Evolutionary conservation across 208 protist species (phyloP), one percentile per base, ranked within the genome.

Genomic region (Tetramitus jugosus): DNA sequence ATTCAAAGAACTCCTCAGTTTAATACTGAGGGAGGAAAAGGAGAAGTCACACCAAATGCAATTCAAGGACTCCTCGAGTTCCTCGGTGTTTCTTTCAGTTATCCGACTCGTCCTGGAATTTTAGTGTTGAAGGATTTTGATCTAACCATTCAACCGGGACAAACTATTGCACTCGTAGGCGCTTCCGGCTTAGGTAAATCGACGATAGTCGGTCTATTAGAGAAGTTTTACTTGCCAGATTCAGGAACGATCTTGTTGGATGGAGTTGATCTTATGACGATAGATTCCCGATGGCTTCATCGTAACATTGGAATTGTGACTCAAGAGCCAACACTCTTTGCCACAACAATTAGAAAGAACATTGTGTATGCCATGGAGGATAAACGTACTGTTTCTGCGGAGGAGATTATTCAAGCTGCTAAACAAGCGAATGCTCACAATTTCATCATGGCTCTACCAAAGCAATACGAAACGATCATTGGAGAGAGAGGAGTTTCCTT

Each of bases 341-440:
- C 83, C 33, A 90, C 88, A 17, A 85, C 90, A n/a, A 90, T 94
- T 60, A 13, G 85, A 17, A 83, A 93, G 79, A 95, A 95, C 82
- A 94, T 94, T 65, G 35, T 33, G 2, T 65, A 65, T 65, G 60
- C 60, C 6, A 26, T 76, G 7, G 93, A 94, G 52, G 31, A n/a
- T 49, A n/a, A n/a, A n/a, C 17, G 56, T 2, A 65, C 6, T 26
- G 40, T 62, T 1, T 31, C 37, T 7, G 17, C 49, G 60, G 62
- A 81, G 17, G 6, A 60, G 60, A 60, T 76, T 26, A 26, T 39
- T 7, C 20, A 76, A 31, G 37, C 43, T 60, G 72, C 72, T 2
- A 76, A 76, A 31, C 1, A 75, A 31, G 72, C 72, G 1, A 78
- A 78, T 40, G 13, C 20, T 39, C 75, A 78, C n/a, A 40, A 78